Conservation (phyloP, 371 early-diverging fungal genomes). For the Rhizopus arrhizus region DNA sequence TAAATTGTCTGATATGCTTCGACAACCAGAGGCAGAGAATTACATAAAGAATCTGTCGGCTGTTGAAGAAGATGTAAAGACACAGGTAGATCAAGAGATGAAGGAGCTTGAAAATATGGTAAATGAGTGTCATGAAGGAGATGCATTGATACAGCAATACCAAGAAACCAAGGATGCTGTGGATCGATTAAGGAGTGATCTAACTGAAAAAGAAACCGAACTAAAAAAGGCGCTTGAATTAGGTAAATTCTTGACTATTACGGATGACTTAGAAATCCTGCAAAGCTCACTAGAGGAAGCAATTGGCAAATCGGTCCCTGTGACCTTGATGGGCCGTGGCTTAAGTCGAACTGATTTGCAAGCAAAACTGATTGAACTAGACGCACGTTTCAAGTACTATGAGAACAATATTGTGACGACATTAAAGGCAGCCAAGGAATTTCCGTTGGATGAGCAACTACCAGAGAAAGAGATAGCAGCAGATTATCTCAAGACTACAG, state of each 20-base stretch:
- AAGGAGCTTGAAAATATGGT: slow-evolving; percentile 8
- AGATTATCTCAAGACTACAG: slow-evolving; percentile 17
- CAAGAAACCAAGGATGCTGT: slow-evolving; percentile 22
- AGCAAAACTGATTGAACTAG: slow-evolving; percentile 53
- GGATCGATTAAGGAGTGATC: slow-evolving; percentile 4
- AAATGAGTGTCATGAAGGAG: slow-evolving; percentile 18
- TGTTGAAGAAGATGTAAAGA: slow-evolving; percentile 13
- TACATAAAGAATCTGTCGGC: slow-evolving; percentile 2
- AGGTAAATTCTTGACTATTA: slow-evolving; percentile 29
- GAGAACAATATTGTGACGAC: slow-evolving; percentile 48
- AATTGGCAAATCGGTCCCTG: slow-evolving; percentile 33
- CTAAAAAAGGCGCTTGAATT: slow-evolving; percentile 31
- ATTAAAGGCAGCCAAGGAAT: slow-evolving; percentile 36
- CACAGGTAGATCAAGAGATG: slow-evolving; percentile 21
- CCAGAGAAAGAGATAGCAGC: slow-evolving; percentile 3
- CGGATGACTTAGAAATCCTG: slow-evolving; percentile 45
- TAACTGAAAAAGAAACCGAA: slow-evolving; percentile 27
- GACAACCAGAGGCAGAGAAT: slow-evolving; percentile 16
- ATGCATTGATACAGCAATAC: slow-evolving; percentile 24
- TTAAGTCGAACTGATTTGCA: slow-evolving; percentile 53
- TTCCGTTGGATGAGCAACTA: not conserved
- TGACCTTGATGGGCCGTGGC: slow-evolving; percentile 19
- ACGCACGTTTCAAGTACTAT: slow-evolving; percentile 56
- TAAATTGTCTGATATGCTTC: slow-evolving; percentile 13
- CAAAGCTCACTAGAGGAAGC: slow-evolving; percentile 48